Evolutionary conservation across 495 filamentous ascomycete genomes (phyloP).

Genomic region (Neurospora terricola): DNA sequence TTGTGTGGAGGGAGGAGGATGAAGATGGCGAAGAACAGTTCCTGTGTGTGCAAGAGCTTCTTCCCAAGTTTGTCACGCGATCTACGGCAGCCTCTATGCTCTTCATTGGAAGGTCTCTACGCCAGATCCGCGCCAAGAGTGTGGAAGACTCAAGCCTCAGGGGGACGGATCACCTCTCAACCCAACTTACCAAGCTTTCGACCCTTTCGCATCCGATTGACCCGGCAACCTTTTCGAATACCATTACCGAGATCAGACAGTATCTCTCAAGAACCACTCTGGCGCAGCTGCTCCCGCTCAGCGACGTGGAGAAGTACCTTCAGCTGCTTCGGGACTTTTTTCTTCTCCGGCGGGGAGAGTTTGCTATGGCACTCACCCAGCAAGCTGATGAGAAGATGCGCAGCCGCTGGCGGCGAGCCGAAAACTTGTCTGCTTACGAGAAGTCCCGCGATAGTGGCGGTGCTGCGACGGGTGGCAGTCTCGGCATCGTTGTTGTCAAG

Average conservation of each 20-base stretch:
- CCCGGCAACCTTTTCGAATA: constrained; percentile 53
- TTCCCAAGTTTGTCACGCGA: constrained; percentile 69
- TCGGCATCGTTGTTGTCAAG: constrained; percentile 56
- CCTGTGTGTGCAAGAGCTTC: constrained; percentile 33
- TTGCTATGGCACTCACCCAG: constrained; percentile 72
- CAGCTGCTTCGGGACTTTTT: constrained; percentile 76
- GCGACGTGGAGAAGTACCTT: constrained; percentile 66
- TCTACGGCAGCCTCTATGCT: constrained; percentile 72
- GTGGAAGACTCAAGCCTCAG: constrained; percentile 45
- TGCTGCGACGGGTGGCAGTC: constrained; percentile 4
- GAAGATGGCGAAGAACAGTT: constrained; percentile 25
- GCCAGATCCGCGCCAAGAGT: constrained; percentile 55
- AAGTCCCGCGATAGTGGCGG: constrained; percentile 25
- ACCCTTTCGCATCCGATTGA: constrained; percentile 63
- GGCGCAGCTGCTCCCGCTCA: constrained; percentile 66
- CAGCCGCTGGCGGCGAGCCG: constrained; percentile 42
- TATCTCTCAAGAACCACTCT: constrained; percentile 74
- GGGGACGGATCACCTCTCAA: constrained; percentile 50
- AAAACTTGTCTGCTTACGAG: constrained; percentile 40
- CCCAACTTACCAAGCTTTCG: constrained; percentile 66
- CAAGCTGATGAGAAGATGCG: constrained; percentile 71
- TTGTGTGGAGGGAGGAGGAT: constrained; percentile 43
- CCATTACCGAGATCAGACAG: constrained; percentile 65
- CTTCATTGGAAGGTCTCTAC: constrained; percentile 83
- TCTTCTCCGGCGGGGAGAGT: constrained; percentile 79